phyloP scores from a whole-genome alignment of 2,329 filamentous ascomycete genomes.

The Alternaria viburni region DNA sequence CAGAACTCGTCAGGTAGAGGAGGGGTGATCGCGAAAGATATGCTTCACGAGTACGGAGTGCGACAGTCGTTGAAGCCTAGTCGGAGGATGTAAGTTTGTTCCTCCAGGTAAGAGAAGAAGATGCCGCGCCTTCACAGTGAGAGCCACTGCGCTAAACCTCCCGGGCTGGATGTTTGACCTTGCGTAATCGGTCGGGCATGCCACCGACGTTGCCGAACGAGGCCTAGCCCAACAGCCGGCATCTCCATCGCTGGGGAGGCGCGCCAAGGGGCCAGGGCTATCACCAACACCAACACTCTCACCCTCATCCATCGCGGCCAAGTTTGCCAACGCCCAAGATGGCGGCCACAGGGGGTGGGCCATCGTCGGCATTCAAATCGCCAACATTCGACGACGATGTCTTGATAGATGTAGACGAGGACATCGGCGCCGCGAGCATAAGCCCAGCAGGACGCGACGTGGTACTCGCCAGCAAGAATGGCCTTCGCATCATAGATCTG shows the following conservation, averaged over 20 bases:
- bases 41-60: neutral
- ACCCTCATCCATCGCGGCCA: neutral
- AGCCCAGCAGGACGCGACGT: slow-evolving; percentile 90
- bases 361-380: slow-evolving; percentile 73
- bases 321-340: slow-evolving; percentile 14
- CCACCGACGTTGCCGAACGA: neutral
- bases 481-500: slow-evolving; percentile 88
- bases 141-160: slow-evolving; percentile 1
- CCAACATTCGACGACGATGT: slow-evolving; percentile 86
- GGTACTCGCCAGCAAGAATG: slow-evolving; percentile 83
- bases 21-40: neutral
- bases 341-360: slow-evolving; percentile 33
- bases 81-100: neutral
- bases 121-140: slow-evolving; percentile 4
- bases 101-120: neutral
- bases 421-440: slow-evolving; percentile 88
- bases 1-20: neutral
- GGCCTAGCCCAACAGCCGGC: slow-evolving; percentile 2
- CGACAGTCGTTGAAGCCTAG: neutral
- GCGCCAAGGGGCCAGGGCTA: slow-evolving; percentile 1
- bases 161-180: slow-evolving; percentile 12
- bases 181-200: slow-evolving; percentile 8
- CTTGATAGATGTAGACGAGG: slow-evolving; percentile 78
- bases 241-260: neutral
- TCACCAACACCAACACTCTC: slow-evolving; percentile 15